Evolutionary conservation across 805 yeast genomes (phyloP), one percentile per base, ranked within the genome.

Genomic region (Pichia membranifaciens): DNA sequence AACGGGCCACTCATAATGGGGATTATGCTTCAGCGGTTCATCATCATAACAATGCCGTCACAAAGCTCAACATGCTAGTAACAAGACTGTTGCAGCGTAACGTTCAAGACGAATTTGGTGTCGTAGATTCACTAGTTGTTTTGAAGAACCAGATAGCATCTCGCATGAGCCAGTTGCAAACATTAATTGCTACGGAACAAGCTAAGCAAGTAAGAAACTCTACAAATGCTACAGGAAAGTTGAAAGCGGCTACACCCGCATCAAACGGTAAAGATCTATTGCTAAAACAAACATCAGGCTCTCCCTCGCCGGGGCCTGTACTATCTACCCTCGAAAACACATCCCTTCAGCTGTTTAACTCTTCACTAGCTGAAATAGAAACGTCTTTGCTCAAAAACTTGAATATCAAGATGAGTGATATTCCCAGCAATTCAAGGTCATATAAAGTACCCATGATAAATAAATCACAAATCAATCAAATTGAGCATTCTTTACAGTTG

Each of bases 1-100:
- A 81, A 51, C 59, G 65, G 23, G 70, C 75, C 12, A 68, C 72
- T 1, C 50, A 69, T 28, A 66, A 68, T 39, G 73, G 72, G 8
- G 74, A 76, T 38, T 67, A 67, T 32, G 54, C 58, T 6, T 65
- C 65, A 21, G 78, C 82, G 0, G 63, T 72, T 5, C 49, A 54
- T 4, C 54, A 61, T 9, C 78, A 75, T 53, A 50, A 51, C 8
- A 59, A 65, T 17, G 73, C 79, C 0, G 58, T 72, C 5, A 56
- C 54, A 1, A 47, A 58, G 44, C 65, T 74, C 43, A 54, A 55
- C 6, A 53, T 61, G 10, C 44, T 60, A 22, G 53, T 55, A 7
- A 50, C 43, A 13, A 47, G 46, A 13, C 33, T 58, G 7, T 23
- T 43, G 28, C 28, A 45, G 16, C 53, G 52, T 22, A 33, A 48